Evolutionary conservation across 495 filamentous ascomycete genomes (phyloP), one percentile per base, ranked within the genome.

Genomic region (Penicillium lividum): DNA sequence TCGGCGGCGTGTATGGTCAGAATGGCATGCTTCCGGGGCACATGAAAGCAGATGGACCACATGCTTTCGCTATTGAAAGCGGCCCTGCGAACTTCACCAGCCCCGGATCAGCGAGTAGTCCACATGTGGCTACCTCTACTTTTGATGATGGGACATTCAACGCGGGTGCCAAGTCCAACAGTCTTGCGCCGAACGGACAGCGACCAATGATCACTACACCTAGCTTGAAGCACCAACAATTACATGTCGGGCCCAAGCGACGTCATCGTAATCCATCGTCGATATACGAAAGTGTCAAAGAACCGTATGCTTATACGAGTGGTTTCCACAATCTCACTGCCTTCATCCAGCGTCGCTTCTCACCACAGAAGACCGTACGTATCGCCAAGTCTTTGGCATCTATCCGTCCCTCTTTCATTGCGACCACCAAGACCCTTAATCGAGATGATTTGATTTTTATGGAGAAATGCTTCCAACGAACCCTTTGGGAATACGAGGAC

Each of bases 381-480:
- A 93, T 97, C 58, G 92, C 90, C 56, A 90, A 91, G 73, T 86
- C 92, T 10, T 83, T 98, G 57, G 88, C 91, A 8, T 89, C 87
- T 43, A 95, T 96, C 61, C 89, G 94, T 18, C 94, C 94, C 5
- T 91, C 91, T 7, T 93, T 98, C 73, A 93, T 98, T 61, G 85
- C 91, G 4, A 94, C 88, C 54, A 93, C 89, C 25, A 88, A 87
- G 59, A 91, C 87, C 3, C 76, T 98, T 36, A 92, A 90, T 55
- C 79, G 84, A 29, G 85, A 93, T 65, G 94, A 98, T 68, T 82
- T 98, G 18, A 86, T 98, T 25, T 97, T 97, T 74, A 95, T 94
- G 90, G 94, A 98, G 72, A 93, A 95, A 70, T 93, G 89, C 68
- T 91, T 98, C 67, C 94, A 98, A 69, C 89, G 94, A 40, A 92